A percentile compares a stretch with the other conserved stretches of the same genome.
phyloP scores from a whole-genome alignment of 2,329 filamentous ascomycete species.

The Sporothrix protearum region DNA sequence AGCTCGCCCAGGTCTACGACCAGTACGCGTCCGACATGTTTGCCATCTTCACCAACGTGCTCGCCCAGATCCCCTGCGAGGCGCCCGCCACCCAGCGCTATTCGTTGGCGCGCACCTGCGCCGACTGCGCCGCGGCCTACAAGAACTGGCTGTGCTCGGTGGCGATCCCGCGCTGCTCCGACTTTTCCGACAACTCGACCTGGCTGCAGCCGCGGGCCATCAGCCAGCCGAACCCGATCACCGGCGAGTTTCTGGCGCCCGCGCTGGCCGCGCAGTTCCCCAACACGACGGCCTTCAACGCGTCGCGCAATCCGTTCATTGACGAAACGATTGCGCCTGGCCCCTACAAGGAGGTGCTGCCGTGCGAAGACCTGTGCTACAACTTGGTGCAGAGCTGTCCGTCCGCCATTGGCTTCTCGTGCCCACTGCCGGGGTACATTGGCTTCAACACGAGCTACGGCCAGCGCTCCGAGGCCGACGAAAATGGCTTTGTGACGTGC shows the following conservation, averaged over 20 bases:
- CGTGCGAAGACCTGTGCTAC: conserved; percentile 85
- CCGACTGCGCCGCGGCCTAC: conserved; percentile 74
- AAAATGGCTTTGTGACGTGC: conserved; percentile 43
- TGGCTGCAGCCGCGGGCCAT: conserved; percentile 69
- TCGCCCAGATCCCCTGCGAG: conserved; percentile 84
- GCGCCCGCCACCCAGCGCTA: conserved; percentile 69
- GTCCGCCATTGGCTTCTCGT: conserved; percentile 68
- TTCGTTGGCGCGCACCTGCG: conserved; percentile 73
- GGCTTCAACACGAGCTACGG: conserved; percentile 50
- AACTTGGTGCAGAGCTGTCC: conserved; percentile 83
- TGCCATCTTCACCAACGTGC: conserved; percentile 72
- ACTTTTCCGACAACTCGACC: conserved; percentile 55
- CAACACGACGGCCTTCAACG: conserved; percentile 44
- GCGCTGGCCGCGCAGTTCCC: conserved; percentile 32
- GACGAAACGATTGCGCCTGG: conserved; percentile 71
- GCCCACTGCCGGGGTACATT: conserved; percentile 52
- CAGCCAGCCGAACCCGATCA: conserved; percentile 66
- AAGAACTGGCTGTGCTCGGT: conserved; percentile 95
- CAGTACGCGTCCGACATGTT: conserved; percentile 66
- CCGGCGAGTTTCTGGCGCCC: conserved; percentile 48
- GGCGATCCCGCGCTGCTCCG: conserved; percentile 85
- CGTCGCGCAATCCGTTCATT: conserved; percentile 68
- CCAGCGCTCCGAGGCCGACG: conserved; percentile 28
- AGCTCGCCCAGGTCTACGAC: conserved; percentile 74
- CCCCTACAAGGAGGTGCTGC: conserved; percentile 89